These are phyloP conservation scores for Cladobotryum protrusum DNA, from an alignment of 2,329 filamentous ascomycete genomes.

Conservation along the genomic window DNA sequence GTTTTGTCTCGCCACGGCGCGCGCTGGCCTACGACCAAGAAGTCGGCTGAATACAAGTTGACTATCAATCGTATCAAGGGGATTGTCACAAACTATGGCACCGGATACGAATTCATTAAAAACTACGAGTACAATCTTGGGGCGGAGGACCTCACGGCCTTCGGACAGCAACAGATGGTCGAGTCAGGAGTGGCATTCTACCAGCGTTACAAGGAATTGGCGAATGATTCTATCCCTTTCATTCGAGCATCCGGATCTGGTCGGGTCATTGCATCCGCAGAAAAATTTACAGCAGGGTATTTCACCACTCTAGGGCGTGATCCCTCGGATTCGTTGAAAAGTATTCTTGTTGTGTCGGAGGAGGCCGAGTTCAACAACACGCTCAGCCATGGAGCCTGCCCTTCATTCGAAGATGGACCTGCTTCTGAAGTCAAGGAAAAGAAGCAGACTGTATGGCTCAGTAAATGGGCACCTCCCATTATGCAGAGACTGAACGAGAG, in stretches of 20 bases:
- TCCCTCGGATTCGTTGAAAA: slow-evolving; percentile 40
- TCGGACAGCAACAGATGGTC: slow-evolving; percentile 63
- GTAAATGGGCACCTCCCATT: slow-evolving; percentile 61
- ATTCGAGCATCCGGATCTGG: slow-evolving; percentile 63
- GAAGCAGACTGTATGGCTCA: slow-evolving; percentile 52
- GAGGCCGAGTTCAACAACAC: slow-evolving; percentile 67
- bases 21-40: slow-evolving; percentile 67
- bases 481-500: slow-evolving; percentile 61
- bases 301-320: slow-evolving; percentile 39
- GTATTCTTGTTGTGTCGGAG: slow-evolving; percentile 66
- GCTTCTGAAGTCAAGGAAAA: slow-evolving; percentile 40
- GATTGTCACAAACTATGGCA: slow-evolving; percentile 49
- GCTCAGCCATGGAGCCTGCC: slow-evolving; percentile 67
- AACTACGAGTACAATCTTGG: slow-evolving; percentile 67
- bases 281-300: slow-evolving; percentile 71
- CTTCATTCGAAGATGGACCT: slow-evolving; percentile 58
- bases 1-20: slow-evolving; percentile 80
- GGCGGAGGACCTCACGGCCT: slow-evolving; percentile 59
- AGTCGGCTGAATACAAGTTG: slow-evolving; percentile 56
- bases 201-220: slow-evolving; percentile 60
- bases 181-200: slow-evolving; percentile 74
- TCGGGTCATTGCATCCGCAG: slow-evolving; percentile 67
- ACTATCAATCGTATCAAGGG: slow-evolving; percentile 62
- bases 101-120: slow-evolving; percentile 62
- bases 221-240: slow-evolving; percentile 56